phyloP scores from a whole-genome alignment of 2,329 filamentous ascomycete genomes.

The Fusarium compactum region DNA sequence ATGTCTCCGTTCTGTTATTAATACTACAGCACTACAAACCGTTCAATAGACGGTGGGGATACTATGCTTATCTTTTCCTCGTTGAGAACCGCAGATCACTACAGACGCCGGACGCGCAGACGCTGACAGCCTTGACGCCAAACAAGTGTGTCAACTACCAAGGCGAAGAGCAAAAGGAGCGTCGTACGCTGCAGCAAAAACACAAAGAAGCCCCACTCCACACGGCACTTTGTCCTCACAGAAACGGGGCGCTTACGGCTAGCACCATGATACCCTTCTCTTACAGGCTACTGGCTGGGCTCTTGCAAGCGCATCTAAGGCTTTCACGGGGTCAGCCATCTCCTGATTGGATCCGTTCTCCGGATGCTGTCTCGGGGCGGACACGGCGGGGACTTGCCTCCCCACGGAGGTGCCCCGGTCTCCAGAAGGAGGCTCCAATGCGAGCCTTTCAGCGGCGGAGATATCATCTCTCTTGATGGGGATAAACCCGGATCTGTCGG shows the following conservation, averaged over 20 bases:
- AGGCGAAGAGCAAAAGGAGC: slow-evolving; percentile 29
- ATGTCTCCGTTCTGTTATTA: slow-evolving; percentile 23
- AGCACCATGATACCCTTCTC: slow-evolving; percentile 7
- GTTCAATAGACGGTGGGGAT: slow-evolving; percentile 16
- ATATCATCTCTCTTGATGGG: slow-evolving; percentile 20
- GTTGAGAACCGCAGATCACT: not conserved
- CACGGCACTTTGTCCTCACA: slow-evolving; percentile 27
- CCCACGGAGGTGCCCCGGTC: slow-evolving; percentile 37
- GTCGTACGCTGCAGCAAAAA: slow-evolving; percentile 28
- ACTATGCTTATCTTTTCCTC: slow-evolving; percentile 25
- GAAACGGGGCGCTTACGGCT: slow-evolving; percentile 31
- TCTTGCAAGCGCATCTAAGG: slow-evolving; percentile 16
- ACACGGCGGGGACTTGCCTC: slow-evolving; percentile 28
- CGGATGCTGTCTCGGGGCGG: slow-evolving; percentile 38
- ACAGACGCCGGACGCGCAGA: slow-evolving; percentile 37
- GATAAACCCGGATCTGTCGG: slow-evolving; percentile 37
- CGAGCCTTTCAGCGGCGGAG: slow-evolving; percentile 27
- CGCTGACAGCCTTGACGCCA: slow-evolving; percentile 36
- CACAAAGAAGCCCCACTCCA: slow-evolving; percentile 24
- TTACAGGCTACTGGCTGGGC: slow-evolving; percentile 28
- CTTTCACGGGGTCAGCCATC: slow-evolving; percentile 29
- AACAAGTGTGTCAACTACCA: slow-evolving; percentile 9
- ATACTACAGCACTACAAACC: not conserved
- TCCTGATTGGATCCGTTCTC: slow-evolving; percentile 34
- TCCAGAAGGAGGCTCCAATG: slow-evolving; percentile 10